Conservation (phyloP, 495 filamentous ascomycete genomes). For the Emericellopsis terricola region DNA sequence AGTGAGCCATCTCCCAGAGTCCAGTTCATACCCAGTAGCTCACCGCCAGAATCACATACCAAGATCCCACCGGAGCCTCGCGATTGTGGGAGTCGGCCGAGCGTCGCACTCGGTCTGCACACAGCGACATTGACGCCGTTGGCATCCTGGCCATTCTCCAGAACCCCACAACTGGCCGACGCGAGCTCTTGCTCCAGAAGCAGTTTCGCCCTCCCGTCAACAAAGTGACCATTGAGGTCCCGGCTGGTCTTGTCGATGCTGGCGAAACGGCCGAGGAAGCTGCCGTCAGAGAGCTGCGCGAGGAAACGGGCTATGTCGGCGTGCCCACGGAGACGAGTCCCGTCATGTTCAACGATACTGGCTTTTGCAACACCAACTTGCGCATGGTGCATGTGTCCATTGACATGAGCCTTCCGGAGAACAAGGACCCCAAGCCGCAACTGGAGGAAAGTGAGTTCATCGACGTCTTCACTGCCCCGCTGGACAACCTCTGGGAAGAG, state of each 20-base stretch:
- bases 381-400: conserved; percentile 68
- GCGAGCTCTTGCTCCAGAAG: conserved; percentile 63
- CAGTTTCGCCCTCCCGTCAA: conserved; percentile 77
- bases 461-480: conserved; percentile 57
- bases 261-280: conserved; percentile 62
- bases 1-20: conserved; percentile 8
- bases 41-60: conserved; percentile 43
- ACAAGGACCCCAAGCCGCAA: conserved; percentile 47
- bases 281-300: conserved; percentile 75
- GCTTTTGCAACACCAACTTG: conserved; percentile 81
- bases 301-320: conserved; percentile 86
- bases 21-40: background rate
- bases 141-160: conserved; percentile 79
- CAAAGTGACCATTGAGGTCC: conserved; percentile 64
- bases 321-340: conserved; percentile 46
- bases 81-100: conserved; percentile 75
- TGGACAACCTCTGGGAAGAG: conserved; percentile 47
- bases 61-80: conserved; percentile 45
- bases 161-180: conserved; percentile 30
- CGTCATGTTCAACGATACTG: conserved; percentile 67
- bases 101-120: conserved; percentile 49
- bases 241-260: conserved; percentile 72
- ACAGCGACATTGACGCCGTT: conserved; percentile 66
- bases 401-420: conserved; percentile 52
- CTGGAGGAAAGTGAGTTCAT: conserved; percentile 86